A percentile compares a stretch with the other conserved stretches of the same genome.
phyloP scores from a whole-genome alignment of 2,329 filamentous ascomycete species.

The Ceratocystis diversiconidia region DNA sequence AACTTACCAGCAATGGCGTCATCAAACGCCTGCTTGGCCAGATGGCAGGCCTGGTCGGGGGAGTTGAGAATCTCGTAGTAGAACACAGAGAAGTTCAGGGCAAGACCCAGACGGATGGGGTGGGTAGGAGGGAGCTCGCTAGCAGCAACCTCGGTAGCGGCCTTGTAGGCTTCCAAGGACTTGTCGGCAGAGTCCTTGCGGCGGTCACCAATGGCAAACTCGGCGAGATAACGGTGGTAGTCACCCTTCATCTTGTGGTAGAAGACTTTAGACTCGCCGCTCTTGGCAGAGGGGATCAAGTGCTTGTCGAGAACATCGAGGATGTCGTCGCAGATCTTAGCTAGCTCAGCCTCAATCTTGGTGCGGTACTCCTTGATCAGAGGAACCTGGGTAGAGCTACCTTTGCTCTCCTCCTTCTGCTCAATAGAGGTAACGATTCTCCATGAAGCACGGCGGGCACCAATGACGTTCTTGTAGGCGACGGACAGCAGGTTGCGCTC shows the following conservation, averaged over 20 bases:
- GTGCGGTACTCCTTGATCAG: conserved; percentile 97
- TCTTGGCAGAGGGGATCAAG: conserved; percentile 86
- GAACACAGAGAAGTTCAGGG: conserved; percentile 98
- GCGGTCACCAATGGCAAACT: conserved; percentile 88
- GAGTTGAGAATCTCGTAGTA: conserved; percentile 99
- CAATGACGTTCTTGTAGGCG: conserved; percentile 98
- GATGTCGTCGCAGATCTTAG: conserved; percentile 96
- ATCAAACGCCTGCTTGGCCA: conserved; percentile 98
- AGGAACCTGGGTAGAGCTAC: conserved; percentile 76
- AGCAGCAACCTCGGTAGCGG: conserved; percentile 93
- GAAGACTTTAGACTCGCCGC: conserved; percentile 97
- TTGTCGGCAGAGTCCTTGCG: conserved; percentile 89
- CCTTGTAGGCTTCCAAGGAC: conserved; percentile 94
- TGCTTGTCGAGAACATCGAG: conserved; percentile 87
- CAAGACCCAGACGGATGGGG: conserved; percentile 93
- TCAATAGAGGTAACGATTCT: conserved; percentile 97
- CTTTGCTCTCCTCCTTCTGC: conserved; percentile 99
- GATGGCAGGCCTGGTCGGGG: conserved; percentile 93
- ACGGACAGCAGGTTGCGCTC: conserved; percentile 96
- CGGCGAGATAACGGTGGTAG: conserved; percentile 97
- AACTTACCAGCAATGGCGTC: conserved; percentile 71
- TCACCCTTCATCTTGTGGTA: conserved; percentile 99
- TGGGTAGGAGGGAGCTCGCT: conserved; percentile 94
- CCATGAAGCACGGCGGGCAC: conserved; percentile 91
- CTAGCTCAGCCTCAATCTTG: conserved; percentile 94